Conservation (phyloP, 2,329 filamentous ascomycete genomes). For the Ophiostoma australiae region DNA sequence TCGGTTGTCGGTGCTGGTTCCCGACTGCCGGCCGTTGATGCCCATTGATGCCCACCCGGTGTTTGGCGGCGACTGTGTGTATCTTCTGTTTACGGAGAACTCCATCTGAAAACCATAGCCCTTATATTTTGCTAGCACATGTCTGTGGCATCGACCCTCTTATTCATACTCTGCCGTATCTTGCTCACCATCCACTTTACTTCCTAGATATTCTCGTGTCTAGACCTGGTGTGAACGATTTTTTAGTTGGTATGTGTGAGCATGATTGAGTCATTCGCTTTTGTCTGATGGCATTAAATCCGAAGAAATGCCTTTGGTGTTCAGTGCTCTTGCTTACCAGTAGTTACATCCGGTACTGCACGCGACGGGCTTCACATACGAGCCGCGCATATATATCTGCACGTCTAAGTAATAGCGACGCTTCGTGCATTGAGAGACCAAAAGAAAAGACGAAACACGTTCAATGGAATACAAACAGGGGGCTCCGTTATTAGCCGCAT, state of each 20-base stretch:
- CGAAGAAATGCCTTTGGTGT: neutral
- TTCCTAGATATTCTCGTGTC: slow-evolving; percentile 14
- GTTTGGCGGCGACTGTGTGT: neutral
- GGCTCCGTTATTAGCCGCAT: neutral
- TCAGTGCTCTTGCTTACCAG: neutral
- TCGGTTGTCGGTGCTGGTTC: neutral
- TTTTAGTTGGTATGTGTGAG: neutral
- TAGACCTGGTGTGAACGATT: no score
- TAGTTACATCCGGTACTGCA: neutral
- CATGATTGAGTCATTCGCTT: neutral
- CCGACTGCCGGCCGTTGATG: neutral
- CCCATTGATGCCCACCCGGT: neutral
- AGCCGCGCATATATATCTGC: neutral
- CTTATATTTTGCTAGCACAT: neutral
- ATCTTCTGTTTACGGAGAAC: neutral
- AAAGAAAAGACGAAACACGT: neutral
- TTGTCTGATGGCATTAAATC: neutral
- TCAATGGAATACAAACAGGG: neutral
- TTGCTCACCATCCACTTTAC: neutral
- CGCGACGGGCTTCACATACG: neutral
- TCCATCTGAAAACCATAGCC: neutral
- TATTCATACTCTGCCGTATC: neutral
- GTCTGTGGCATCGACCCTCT: neutral
- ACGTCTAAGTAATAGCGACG: neutral
- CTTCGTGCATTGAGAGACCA: neutral